Evolutionary conservation across 805 yeast species (phyloP).

Genomic region (Kodamaea jinghongensis): DNA sequence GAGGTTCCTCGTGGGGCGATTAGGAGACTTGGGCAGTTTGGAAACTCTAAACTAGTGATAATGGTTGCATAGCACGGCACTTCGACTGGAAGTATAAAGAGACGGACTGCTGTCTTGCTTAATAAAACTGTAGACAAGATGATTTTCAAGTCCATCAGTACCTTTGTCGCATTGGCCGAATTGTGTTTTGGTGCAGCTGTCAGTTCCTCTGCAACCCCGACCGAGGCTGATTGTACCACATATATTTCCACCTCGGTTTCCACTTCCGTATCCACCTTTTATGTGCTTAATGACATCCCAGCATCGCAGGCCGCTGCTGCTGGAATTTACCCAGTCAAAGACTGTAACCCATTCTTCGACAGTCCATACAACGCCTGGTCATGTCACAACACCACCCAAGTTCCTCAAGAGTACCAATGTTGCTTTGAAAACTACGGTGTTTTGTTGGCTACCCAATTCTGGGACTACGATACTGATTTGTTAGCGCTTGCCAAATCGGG

Average conservation of each 20-base stretch:
- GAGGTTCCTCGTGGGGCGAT: too few relatives aligned
- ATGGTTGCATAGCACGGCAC: neutral
- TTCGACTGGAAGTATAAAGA: neutral
- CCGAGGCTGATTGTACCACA: slow-evolving; percentile 11
- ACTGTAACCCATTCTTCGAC: slow-evolving; percentile 15
- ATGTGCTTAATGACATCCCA: slow-evolving; percentile 11
- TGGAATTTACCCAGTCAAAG: slow-evolving; percentile 13
- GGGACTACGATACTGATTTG: slow-evolving; percentile 32
- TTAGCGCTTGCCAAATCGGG: slow-evolving; percentile 16
- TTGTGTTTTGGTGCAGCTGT: slow-evolving; percentile 5
- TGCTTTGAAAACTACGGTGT: slow-evolving; percentile 42
- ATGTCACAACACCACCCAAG: slow-evolving; percentile 19
- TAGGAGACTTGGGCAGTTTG: too few relatives aligned
- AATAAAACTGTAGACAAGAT: slow-evolving; percentile 5
- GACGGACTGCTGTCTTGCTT: neutral
- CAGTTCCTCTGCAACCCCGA: slow-evolving; percentile 3
- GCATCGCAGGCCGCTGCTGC: slow-evolving; percentile 11
- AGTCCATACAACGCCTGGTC: slow-evolving; percentile 14
- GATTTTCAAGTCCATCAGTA: slow-evolving; percentile 9
- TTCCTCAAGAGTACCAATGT: slow-evolving; percentile 46
- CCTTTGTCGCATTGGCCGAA: slow-evolving; percentile 6
- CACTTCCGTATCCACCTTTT: slow-evolving; percentile 10
- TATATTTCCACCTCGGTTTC: slow-evolving; percentile 7
- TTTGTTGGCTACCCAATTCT: slow-evolving; percentile 41
- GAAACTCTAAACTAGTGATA: neutral